Conservation (phyloP, 2,329 filamentous ascomycete genomes). For the Phialocephala subalpina region DNA sequence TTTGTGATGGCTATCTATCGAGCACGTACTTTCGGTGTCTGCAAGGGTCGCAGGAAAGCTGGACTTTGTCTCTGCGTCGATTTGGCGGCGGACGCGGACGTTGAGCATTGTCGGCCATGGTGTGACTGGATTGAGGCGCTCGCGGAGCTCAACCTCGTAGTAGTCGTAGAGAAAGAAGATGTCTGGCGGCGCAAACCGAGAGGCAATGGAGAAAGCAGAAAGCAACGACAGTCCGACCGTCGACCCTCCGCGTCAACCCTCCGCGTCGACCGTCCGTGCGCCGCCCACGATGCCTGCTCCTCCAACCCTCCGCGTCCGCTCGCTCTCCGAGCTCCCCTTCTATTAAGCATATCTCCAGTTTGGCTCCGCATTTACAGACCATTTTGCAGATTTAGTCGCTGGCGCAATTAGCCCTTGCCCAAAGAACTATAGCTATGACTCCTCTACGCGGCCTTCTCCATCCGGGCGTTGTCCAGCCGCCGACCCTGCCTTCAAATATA, state of each 20-base stretch:
- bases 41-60: slow-evolving; percentile 43
- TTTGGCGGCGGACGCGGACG: slow-evolving; percentile 36
- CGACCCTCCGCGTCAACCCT: slow-evolving; percentile 33
- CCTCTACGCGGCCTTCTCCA: too few relatives aligned
- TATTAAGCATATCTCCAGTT: slow-evolving; percentile 18
- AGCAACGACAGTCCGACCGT: slow-evolving; percentile 28
- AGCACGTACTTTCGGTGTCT: slow-evolving; percentile 42
- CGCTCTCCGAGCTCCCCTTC: slow-evolving; percentile 13
- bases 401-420: too few relatives aligned
- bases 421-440: too few relatives aligned
- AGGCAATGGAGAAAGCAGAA: slow-evolving; percentile 30
- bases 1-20: slow-evolving; percentile 27
- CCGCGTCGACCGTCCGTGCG: slow-evolving; percentile 18
- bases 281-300: slow-evolving; percentile 14
- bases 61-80: slow-evolving; percentile 43
- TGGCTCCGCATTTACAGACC: too few relatives aligned
- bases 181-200: slow-evolving; percentile 29
- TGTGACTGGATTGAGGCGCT: slow-evolving; percentile 24
- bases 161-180: slow-evolving; percentile 27
- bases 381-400: too few relatives aligned
- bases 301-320: slow-evolving; percentile 3
- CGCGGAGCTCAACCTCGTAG: slow-evolving; percentile 27
- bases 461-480: too few relatives aligned
- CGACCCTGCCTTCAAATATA: too few relatives aligned
- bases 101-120: slow-evolving; percentile 39